Evolutionary conservation across 805 yeast genomes (phyloP).

Genomic region (Saccharomycopsis fodiens): DNA sequence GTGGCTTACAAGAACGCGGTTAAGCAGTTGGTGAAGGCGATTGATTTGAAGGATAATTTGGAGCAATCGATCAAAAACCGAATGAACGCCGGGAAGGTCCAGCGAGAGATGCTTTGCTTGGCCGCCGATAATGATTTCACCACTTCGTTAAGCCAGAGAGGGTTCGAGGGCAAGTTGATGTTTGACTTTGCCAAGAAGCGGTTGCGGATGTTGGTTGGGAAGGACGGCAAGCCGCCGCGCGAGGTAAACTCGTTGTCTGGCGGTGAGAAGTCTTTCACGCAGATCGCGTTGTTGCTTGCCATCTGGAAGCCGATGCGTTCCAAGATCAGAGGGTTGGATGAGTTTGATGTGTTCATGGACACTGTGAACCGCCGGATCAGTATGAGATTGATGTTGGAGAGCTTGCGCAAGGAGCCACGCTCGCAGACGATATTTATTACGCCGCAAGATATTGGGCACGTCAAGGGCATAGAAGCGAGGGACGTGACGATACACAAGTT

Average conservation of each 20-base stretch:
- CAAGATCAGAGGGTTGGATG: constrained; percentile 84
- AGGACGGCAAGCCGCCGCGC: constrained; percentile 49
- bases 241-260: constrained; percentile 85
- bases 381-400: constrained; percentile 61
- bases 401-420: constrained; percentile 52
- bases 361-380: constrained; percentile 80
- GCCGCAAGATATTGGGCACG: constrained; percentile 75
- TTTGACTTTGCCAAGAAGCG: constrained; percentile 49
- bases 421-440: constrained; percentile 90
- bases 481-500: constrained; percentile 57
- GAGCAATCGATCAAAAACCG: constrained; percentile 36
- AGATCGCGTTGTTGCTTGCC: constrained; percentile 76
- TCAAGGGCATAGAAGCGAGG: constrained; percentile 54
- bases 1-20: constrained; percentile 30
- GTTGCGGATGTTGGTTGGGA: constrained; percentile 52
- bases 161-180: constrained; percentile 63
- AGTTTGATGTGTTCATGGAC: constrained; percentile 97
- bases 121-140: constrained; percentile 52
- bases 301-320: constrained; percentile 93
- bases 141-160: constrained; percentile 53
- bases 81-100: constrained; percentile 33
- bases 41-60: constrained; percentile 26
- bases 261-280: constrained; percentile 94
- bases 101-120: constrained; percentile 35
- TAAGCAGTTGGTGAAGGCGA: constrained; percentile 27